Percentiles rank a stretch among this genome's conserved stretches.
Conservation (phyloP, 176 grass and related monocot species). For the Aegilops tauschii region DNA sequence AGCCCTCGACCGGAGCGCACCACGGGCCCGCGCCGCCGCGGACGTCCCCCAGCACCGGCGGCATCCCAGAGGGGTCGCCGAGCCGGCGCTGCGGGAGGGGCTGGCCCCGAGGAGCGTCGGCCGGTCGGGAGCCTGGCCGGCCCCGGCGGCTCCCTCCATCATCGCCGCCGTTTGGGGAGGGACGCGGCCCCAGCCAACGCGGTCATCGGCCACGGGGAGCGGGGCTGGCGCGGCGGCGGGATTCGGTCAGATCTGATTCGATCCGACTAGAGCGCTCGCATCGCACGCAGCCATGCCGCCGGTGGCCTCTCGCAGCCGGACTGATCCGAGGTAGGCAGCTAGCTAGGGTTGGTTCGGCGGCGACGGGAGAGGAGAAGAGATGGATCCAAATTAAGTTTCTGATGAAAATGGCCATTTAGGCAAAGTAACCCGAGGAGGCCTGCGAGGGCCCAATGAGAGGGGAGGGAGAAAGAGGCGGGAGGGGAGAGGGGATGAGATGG, state of each 20-base stretch:
- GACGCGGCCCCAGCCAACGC: background rate
- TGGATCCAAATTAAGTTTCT: too few species aligned
- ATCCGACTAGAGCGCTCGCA: background rate
- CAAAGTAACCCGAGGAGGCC: too few species aligned
- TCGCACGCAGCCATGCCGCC: background rate
- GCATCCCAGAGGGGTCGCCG: constrained; percentile 3
- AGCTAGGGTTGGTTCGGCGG: too few species aligned
- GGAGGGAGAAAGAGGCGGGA: too few species aligned
- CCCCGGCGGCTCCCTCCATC: constrained; percentile 16
- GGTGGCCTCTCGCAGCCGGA: background rate
- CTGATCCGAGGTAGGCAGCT: too few species aligned
- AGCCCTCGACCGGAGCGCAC: too few species aligned
- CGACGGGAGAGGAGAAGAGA: too few species aligned
- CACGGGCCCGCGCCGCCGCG: too few species aligned
- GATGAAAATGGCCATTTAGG: too few species aligned
- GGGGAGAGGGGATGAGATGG: too few species aligned
- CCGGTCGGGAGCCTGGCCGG: background rate
- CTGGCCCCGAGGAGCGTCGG: background rate
- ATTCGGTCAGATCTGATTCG: too few species aligned
- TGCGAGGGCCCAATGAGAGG: too few species aligned
- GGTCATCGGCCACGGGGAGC: constrained; percentile 14
- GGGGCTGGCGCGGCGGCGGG: background rate
- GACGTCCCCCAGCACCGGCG: background rate
- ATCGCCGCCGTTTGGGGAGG: background rate
- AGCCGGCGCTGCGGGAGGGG: background rate